Percentiles rank a stretch among this genome's conserved stretches.
These are phyloP conservation scores for Drechslera avenae DNA, from an alignment of 2,329 filamentous ascomycete genomes.

Conservation along the genomic window DNA sequence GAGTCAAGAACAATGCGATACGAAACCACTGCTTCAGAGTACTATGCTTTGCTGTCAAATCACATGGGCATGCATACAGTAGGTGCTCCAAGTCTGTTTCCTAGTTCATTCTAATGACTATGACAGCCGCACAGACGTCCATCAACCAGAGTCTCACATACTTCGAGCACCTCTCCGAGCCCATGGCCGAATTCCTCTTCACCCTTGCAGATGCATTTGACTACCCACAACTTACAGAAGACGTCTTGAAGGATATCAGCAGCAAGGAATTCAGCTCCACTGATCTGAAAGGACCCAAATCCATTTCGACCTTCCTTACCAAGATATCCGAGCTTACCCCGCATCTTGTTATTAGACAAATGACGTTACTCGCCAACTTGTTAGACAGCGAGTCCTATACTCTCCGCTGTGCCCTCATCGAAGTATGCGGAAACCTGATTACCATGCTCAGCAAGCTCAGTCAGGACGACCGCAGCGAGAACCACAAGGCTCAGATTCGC, in stretches of 20 bases:
- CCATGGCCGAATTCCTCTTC: slow-evolving; percentile 97
- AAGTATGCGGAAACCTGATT: slow-evolving; percentile 96
- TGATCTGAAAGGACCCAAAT: slow-evolving; percentile 93
- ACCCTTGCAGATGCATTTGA: slow-evolving; percentile 97
- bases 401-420: slow-evolving; percentile 88
- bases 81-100: slow-evolving; percentile 35
- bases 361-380: slow-evolving; percentile 92
- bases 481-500: slow-evolving; percentile 92
- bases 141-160: slow-evolving; percentile 98
- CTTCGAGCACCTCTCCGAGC: slow-evolving; percentile 97
- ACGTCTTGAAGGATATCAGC: slow-evolving; percentile 90
- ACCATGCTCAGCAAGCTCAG: slow-evolving; percentile 87
- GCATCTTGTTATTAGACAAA: slow-evolving; percentile 92
- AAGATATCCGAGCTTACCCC: slow-evolving; percentile 93
- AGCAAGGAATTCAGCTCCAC: slow-evolving; percentile 99
- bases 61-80: slow-evolving; percentile 97
- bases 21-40: slow-evolving; percentile 98
- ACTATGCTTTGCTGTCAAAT: slow-evolving; percentile 93
- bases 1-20: slow-evolving; percentile 85
- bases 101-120: slow-evolving; percentile 18
- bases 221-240: slow-evolving; percentile 91
- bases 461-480: slow-evolving; percentile 77
- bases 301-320: slow-evolving; percentile 89
- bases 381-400: slow-evolving; percentile 98
- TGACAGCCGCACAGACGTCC: slow-evolving; percentile 86